Conservation (phyloP, 2,329 filamentous ascomycete species). For the Ceratocystis huliohia region DNA sequence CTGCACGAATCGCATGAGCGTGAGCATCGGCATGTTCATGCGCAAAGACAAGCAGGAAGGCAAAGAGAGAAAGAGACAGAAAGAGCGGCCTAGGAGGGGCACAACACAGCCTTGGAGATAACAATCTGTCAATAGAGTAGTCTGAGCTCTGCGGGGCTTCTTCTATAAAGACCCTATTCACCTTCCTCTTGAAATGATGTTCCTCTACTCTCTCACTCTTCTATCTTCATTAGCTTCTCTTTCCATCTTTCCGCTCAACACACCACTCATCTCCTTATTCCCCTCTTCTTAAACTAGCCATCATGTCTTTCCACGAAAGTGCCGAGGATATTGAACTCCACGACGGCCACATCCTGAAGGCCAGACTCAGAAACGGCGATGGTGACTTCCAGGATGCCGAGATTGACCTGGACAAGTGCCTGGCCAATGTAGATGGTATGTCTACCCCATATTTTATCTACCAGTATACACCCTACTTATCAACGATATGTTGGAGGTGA, state of each 20-base stretch:
- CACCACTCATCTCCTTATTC: background rate
- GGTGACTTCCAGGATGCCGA: constrained; percentile 34
- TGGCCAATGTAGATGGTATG: constrained; percentile 39
- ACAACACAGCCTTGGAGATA: background rate
- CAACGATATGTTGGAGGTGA: too few species aligned
- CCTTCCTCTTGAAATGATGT: background rate
- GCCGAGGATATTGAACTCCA: constrained; percentile 31
- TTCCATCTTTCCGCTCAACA: background rate
- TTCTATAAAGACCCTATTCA: background rate
- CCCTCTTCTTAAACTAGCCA: background rate
- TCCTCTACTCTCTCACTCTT: background rate
- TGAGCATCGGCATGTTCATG: constrained; percentile 2
- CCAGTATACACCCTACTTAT: background rate
- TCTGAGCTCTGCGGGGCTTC: background rate
- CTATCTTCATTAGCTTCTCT: background rate
- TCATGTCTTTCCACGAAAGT: constrained; percentile 35
- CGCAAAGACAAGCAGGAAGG: background rate
- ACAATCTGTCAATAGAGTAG: background rate
- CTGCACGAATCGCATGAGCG: constrained; percentile 8
- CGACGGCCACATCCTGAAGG: constrained; percentile 38
- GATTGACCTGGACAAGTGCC: constrained; percentile 42
- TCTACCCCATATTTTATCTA: constrained; percentile 17
- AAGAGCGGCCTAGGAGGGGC: too few species aligned
- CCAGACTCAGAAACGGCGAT: constrained; percentile 31
- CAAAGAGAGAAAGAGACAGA: too few species aligned